Base-by-base conservation (phyloP, 2,329 filamentous ascomycete species). In the Helotiales sp. region DNA sequence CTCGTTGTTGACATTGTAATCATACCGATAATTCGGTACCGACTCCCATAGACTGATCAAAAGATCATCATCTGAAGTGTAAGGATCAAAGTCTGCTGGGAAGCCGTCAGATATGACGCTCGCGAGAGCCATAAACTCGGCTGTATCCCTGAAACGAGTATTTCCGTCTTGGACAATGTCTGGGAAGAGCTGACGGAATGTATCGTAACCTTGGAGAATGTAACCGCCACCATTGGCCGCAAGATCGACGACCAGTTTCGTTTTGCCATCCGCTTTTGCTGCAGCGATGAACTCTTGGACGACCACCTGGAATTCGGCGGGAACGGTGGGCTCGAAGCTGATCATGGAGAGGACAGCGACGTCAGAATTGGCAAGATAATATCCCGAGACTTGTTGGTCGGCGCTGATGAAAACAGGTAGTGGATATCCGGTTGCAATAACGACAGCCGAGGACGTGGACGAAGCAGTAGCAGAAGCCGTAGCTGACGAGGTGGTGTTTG, bases 201-300 rank as follows among this genome's bases (percentile, higher is more conserved):
- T 60, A 38, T 79, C 76, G 42, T 75, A 76, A 1, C 76, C 78
- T 30, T 48, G 1, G 75, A 72, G 12, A 70, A 69, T 67, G 1
- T 30, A 15, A 30, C 86, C 85, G 33, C 85, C 85, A 0, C 74
- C 75, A 60, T 89, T 89, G 3, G 74, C 76, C 2, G 80, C 76
- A 7, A 88, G 64, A 58, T 89, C 86, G 55, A 89, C 80, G 44
- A 88, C 75, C 4, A 89, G 73, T 67, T 81, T 83, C 9, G 73
- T 79, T 66, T 83, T 84, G 2, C 76, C 74, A 0, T 72, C 71
- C 2, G 68, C 60, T 47, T 76, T 75, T 13, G 76, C 76, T 29
- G 73, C 70, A 0, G 72, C 68, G n/a, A 85, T 71, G 60, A 84
- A 73, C 2, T 69, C 56, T 5, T 48, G 13, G 3, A 48, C 46